Evolutionary conservation across 1,139 yeast genomes (phyloP).

Genomic region (Yamadazyma sp.): DNA sequence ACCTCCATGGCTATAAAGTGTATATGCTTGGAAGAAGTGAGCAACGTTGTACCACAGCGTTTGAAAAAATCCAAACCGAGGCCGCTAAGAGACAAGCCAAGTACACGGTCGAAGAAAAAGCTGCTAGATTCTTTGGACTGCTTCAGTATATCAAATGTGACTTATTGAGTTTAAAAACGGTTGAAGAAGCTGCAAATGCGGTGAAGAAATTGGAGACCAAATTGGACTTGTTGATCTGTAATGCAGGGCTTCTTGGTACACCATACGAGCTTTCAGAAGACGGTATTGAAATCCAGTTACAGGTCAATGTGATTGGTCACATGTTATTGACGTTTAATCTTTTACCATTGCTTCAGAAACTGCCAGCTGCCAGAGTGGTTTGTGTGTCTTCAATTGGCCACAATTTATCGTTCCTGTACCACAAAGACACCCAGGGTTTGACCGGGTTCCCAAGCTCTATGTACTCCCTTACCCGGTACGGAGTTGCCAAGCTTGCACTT

Average conservation of each 20-base stretch:
- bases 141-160: conserved; percentile 32
- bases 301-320: conserved; percentile 39
- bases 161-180: conserved; percentile 31
- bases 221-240: conserved; percentile 37
- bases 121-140: conserved; percentile 23
- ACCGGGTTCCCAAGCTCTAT: conserved; percentile 24
- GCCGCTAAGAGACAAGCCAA: conserved; percentile 18
- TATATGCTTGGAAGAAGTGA: conserved; percentile 45
- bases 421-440: conserved; percentile 25
- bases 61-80: conserved; percentile 31
- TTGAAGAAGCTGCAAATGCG: conserved; percentile 28
- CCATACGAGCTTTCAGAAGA: conserved; percentile 38
- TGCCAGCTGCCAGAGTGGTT: conserved; percentile 32
- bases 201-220: conserved; percentile 25
- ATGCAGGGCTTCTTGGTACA: conserved; percentile 45
- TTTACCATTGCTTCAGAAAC: conserved; percentile 27
- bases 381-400: conserved; percentile 38
- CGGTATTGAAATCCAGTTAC: conserved; percentile 42
- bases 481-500: conserved; percentile 32
- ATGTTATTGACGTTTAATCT: conserved; percentile 32
- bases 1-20: conserved; percentile 42
- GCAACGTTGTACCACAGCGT: conserved; percentile 34
- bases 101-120: conserved; percentile 17
- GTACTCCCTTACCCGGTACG: conserved; percentile 37
- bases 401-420: conserved; percentile 22